Base-by-base conservation (phyloP, 1,139 yeast species). In the Zygotorulaspora mrakii region DNA sequence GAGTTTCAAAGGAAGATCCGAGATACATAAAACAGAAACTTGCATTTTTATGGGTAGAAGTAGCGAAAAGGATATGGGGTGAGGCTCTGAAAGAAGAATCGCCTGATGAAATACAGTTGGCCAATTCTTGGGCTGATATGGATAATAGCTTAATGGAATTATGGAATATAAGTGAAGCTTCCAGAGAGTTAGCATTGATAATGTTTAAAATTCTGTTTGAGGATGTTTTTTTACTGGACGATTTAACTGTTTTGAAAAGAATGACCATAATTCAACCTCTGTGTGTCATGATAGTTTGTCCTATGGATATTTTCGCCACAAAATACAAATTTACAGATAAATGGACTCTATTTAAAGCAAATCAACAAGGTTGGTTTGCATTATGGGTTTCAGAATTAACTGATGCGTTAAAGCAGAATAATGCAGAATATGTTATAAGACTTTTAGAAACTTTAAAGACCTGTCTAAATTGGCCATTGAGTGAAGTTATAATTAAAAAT, bases 21-120 rank as follows among this genome's bases (percentile, higher is more conserved):
- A 91, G 88, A 62, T 94, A 82, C 53, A 71, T 94, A 42, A 86
- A 82, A 56, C 97, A 89, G 57, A 94, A 94, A 63, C 61, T 89
- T 35, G 95, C 97, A 3, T 81, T 77, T 50, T 66, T 91, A 17
- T 89, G 97, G 96, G 96, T 86, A 0, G 82, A 88, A 29, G 71
- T 91, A 9, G 95, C 96, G n/a, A 91, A 94, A 58, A 73, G 95
- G 40, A 74, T 79, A 27, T 94, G 98, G 98, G 97, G 97, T 7
- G 69, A 72, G 35, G 74, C 64, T 29, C 48, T 68, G 17, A 62
- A 62, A 40, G 65, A 60, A 17, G 57, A 56, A n/a, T 49, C 54
- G 7, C 54, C 65, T 34, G 42, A 55, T 36, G 69, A 68, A 17
- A 69, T 71, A 37, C 79, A 77, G 37, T 64, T 73, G 23, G 50